phyloP scores from a whole-genome alignment of 164 flowering plant species.

The Echeveria elegans region DNA sequence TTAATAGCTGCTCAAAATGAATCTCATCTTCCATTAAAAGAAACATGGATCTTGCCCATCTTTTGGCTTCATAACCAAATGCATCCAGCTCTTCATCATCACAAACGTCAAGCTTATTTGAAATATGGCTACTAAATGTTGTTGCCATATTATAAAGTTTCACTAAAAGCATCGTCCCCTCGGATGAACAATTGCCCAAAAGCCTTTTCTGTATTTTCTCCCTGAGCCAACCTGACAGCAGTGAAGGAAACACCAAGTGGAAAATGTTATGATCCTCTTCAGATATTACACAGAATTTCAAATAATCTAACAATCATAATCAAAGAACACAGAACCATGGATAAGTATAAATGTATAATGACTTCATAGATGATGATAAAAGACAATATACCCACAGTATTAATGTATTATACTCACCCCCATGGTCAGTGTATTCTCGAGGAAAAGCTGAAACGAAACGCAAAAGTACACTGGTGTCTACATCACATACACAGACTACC shows the following conservation, averaged over 20 bases:
- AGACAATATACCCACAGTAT: not conserved
- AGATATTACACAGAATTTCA: not conserved
- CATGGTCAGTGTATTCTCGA: slow-evolving; percentile 61
- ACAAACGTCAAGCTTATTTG: slow-evolving; percentile 23
- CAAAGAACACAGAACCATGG: not conserved
- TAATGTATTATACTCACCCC: slow-evolving; percentile 41
- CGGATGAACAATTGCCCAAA: slow-evolving; percentile 15
- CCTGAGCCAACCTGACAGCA: slow-evolving; percentile 51
- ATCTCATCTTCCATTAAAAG: slow-evolving; percentile 41
- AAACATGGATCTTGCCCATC: slow-evolving; percentile 83
- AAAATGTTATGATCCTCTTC: not conserved
- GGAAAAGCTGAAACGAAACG: slow-evolving; percentile 68
- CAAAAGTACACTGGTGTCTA: slow-evolving; percentile 59
- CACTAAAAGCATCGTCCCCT: slow-evolving; percentile 24
- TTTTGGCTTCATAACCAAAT: slow-evolving; percentile 54
- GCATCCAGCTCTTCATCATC: slow-evolving; percentile 78
- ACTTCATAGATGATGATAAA: not conserved
- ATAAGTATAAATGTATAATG: not conserved
- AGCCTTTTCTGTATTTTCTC: slow-evolving; percentile 54
- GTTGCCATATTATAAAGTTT: slow-evolving; percentile 45
- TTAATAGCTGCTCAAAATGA: slow-evolving; percentile 36
- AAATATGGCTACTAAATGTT: slow-evolving; percentile 25
- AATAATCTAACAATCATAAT: not conserved
- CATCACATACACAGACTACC: slow-evolving; percentile 34
- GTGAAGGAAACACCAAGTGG: not conserved